These are phyloP conservation scores for Nicotiana paniculata DNA, from an alignment of 257 asterid genomes.

Conservation along the genomic window DNA sequence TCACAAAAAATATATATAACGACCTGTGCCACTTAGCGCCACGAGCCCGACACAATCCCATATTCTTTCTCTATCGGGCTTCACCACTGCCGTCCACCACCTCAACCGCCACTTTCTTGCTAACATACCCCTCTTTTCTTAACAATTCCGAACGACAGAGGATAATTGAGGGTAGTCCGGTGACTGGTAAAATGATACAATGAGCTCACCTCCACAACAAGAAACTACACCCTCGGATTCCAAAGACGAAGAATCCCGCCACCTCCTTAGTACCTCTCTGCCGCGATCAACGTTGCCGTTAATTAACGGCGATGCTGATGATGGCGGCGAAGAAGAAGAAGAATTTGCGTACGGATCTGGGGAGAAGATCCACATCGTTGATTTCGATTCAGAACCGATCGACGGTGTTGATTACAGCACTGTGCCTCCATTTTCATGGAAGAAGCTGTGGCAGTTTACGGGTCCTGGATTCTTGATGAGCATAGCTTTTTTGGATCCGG, in stretches of 20 bases:
- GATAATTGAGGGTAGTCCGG: background rate
- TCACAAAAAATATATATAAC: background rate
- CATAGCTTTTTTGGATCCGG: constrained; percentile 91
- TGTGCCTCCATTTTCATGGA: constrained; percentile 69
- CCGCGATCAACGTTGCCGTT: constrained; percentile 24
- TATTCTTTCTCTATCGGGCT: background rate
- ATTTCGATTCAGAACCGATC: constrained; percentile 39
- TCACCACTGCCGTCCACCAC: background rate
- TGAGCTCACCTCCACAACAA: constrained; percentile 42
- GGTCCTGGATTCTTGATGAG: constrained; percentile 96
- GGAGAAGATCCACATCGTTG: constrained; percentile 50
- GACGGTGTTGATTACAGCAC: constrained; percentile 25
- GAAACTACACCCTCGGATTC: constrained; percentile 26
- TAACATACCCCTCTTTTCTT: background rate
- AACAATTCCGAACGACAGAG: background rate
- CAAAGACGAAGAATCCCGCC: constrained; percentile 48
- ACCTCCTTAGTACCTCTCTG: constrained; percentile 31
- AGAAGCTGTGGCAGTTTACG: constrained; percentile 76
- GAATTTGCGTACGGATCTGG: constrained; percentile 50
- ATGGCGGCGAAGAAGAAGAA: constrained; percentile 32
- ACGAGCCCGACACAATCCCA: constrained; percentile 12
- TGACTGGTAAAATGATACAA: constrained; percentile 14
- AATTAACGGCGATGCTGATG: constrained; percentile 4
- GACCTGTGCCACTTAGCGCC: background rate
- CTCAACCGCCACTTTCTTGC: background rate